A percentile compares a stretch with the other conserved stretches of the same genome.
These are phyloP conservation scores for Trichosporon ovoides DNA, from an alignment of 1,284 basidiomycete genomes.

Conservation along the genomic window DNA sequence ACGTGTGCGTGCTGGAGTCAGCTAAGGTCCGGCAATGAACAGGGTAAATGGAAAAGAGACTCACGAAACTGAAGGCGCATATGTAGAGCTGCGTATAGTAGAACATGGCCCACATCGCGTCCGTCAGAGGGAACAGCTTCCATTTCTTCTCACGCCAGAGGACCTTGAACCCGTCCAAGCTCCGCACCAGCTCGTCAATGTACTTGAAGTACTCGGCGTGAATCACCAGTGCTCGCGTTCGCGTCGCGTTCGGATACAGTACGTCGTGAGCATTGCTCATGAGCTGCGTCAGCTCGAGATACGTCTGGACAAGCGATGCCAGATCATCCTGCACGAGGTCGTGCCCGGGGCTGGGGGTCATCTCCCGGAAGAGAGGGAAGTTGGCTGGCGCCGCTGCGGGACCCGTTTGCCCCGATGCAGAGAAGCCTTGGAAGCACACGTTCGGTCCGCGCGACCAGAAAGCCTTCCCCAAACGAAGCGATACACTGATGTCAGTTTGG, in stretches of 20 bases:
- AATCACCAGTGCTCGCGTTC: slow-evolving; percentile 43
- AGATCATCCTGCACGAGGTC: slow-evolving; percentile 37
- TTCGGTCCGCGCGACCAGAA: slow-evolving; percentile 49
- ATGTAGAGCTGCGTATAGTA: slow-evolving; percentile 46
- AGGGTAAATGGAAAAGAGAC: slow-evolving; percentile 11
- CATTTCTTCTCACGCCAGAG: slow-evolving; percentile 44
- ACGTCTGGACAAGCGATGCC: slow-evolving; percentile 43
- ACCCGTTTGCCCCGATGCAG: slow-evolving; percentile 42
- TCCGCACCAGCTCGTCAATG: slow-evolving; percentile 44
- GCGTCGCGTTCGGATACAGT: slow-evolving; percentile 43
- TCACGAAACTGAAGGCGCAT: slow-evolving; percentile 48
- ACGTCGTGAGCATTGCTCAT: slow-evolving; percentile 48
- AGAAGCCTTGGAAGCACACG: slow-evolving; percentile 47
- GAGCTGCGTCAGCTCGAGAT: slow-evolving; percentile 47
- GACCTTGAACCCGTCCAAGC: slow-evolving; percentile 45
- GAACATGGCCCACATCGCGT: slow-evolving; percentile 43
- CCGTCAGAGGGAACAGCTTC: slow-evolving; percentile 38
- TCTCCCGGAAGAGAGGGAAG: slow-evolving; percentile 43
- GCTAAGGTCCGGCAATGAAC: no score
- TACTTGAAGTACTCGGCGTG: slow-evolving; percentile 47
- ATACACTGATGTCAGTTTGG: slow-evolving; percentile 27
- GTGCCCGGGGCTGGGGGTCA: slow-evolving; percentile 17
- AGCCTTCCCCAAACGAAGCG: slow-evolving; percentile 45
- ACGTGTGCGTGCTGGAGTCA: slow-evolving; percentile 46
- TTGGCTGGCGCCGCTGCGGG: slow-evolving; percentile 41